Evolutionary conservation across 306 rosid species (phyloP), one percentile per base, ranked within the genome.

Genomic region (Hylodesmum podocarpum): DNA sequence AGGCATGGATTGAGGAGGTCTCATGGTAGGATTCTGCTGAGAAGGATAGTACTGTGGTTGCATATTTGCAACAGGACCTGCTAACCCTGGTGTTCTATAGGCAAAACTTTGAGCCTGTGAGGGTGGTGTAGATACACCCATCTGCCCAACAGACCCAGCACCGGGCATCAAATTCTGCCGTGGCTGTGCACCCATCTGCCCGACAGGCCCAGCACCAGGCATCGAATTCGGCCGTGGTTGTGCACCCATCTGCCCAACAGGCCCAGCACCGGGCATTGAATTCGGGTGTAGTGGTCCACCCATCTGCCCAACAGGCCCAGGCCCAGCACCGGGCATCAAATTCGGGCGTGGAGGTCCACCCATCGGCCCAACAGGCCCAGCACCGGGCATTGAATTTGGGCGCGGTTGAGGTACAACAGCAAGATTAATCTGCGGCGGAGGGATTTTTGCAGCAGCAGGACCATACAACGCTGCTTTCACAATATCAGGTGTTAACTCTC

Each of bases 371-470:
- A 84, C 68, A 76, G 98, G 28, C 1, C 87, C 78, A 55, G 43
- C 22, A 28, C 72, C 58, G 40, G 87, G 73, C 74, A 67, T 63
- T 25, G 84, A 22, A 84, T 57, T 90, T 9, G 80, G 69, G 51
- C 61, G 96, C 8, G 83, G 85, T 29, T 82, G 83, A 62, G 91
- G 66, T 66, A 79, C 2, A 57, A 87, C 88, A 25, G 92, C 65
- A 55, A 89, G 86, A 87, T 86, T 88, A 47, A 95, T 95, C 82
- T 88, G 89, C 5, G 98, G 97, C 0, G 98, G 66, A 68, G 97
- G 98, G 63, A 95, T 95, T 80, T 88, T 92, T n/a, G 96, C 91
- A 49, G 97, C 96, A 68, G 97, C 97, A 15, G 96, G 91, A 73
- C 96, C 89, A 59, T 81, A 92, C 13, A 95, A 80, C 8, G 98